Conservation (phyloP, 2,329 filamentous ascomycete genomes). For the Pseudocercospora vitis region DNA sequence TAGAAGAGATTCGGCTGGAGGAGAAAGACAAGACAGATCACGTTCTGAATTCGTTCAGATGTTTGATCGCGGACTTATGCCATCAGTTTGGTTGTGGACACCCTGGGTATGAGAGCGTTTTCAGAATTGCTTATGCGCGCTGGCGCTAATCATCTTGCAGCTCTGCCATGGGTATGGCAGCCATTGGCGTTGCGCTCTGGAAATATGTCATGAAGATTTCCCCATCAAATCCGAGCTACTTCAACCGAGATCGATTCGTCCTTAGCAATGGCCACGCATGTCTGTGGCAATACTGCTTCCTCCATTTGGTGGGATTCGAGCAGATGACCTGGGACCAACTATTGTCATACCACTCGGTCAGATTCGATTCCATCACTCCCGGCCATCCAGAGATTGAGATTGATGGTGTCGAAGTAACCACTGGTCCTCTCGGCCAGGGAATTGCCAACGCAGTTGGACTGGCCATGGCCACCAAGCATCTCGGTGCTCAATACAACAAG, state of each 20-base stretch:
- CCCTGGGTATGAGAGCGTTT: constrained; percentile 54
- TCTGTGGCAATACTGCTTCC: constrained; percentile 57
- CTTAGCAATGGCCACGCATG: constrained; percentile 62
- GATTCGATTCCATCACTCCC: constrained; percentile 52
- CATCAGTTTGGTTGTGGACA: constrained; percentile 70
- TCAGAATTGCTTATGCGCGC: not conserved
- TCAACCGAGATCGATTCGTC: constrained; percentile 64
- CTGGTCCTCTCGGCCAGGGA: constrained; percentile 60
- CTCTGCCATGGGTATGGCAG: constrained; percentile 61
- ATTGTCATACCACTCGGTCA: constrained; percentile 54
- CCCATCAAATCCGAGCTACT: constrained; percentile 56
- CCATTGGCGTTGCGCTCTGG: constrained; percentile 61
- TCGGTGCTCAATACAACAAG: constrained; percentile 56
- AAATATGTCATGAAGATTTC: constrained; percentile 64
- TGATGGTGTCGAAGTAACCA: constrained; percentile 60
- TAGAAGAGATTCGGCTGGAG: constrained; percentile 33
- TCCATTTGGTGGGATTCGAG: constrained; percentile 54
- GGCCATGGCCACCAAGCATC: constrained; percentile 58
- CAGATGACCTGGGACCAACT: constrained; percentile 59
- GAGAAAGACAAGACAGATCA: constrained; percentile 42
- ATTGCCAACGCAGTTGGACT: constrained; percentile 61
- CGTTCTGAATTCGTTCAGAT: constrained; percentile 61
- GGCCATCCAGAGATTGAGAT: constrained; percentile 57
- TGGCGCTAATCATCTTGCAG: constrained; percentile 33
- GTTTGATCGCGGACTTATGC: constrained; percentile 66